A percentile compares a stretch with the other conserved stretches of the same genome.
Evolutionary conservation across 495 filamentous ascomycete genomes (phyloP).

Genomic region (Penicillium goetzii): DNA sequence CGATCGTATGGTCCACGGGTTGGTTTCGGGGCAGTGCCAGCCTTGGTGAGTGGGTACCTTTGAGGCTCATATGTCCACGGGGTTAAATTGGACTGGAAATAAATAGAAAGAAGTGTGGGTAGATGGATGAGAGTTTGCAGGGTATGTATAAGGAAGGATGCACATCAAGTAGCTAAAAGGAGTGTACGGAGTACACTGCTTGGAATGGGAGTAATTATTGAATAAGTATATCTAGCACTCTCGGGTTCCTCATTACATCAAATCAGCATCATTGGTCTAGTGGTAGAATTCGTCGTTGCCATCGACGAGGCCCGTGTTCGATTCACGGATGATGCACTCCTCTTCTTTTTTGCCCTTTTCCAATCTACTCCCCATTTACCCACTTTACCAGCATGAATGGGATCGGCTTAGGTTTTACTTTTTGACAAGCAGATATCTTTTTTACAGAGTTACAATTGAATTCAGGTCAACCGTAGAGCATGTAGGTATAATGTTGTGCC

Average conservation of each 20-base stretch:
- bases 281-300: slow-evolving; percentile 65
- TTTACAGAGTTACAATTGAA: no score
- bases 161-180: no score
- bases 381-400: not conserved
- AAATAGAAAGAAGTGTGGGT: not conserved
- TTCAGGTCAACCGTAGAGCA: no score
- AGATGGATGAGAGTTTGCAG: not conserved
- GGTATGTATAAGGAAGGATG: no score
- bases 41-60: not conserved
- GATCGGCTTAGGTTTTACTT: no score
- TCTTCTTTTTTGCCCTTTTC: slow-evolving; percentile 17
- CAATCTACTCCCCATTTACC: not conserved
- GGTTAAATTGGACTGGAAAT: no score
- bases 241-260: not conserved
- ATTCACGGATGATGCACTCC: slow-evolving; percentile 58
- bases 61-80: not conserved
- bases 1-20: not conserved
- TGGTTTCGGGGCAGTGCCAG: slow-evolving; percentile 8
- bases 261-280: slow-evolving; percentile 59
- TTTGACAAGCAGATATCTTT: no score
- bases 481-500: no score
- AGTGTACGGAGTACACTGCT: no score
- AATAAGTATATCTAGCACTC: not conserved
- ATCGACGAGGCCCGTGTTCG: slow-evolving; percentile 64
- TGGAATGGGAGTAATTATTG: no score